A percentile compares a stretch with the other conserved stretches of the same genome.
Conservation (phyloP, 306 rosid genomes). For the Rosa lucieae region DNA sequence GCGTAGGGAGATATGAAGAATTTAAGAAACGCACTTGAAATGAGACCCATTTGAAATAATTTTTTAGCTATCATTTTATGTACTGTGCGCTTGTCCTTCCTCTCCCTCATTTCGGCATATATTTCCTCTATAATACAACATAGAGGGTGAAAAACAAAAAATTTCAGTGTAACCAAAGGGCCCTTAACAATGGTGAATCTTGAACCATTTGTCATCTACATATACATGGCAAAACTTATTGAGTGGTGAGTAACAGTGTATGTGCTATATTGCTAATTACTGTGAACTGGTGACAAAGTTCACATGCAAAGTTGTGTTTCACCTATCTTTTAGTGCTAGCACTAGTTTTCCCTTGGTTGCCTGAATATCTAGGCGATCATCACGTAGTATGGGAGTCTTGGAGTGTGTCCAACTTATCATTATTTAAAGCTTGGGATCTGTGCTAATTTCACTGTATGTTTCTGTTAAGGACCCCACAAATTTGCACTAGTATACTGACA, state of each 20-base stretch:
- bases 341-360: background rate
- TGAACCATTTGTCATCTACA: background rate
- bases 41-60: background rate
- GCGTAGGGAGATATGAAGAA: background rate
- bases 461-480: background rate
- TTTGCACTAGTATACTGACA: background rate
- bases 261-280: background rate
- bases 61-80: background rate
- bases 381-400: background rate
- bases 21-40: background rate
- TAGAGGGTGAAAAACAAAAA: background rate
- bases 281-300: background rate
- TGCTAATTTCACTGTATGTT: background rate
- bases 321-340: background rate
- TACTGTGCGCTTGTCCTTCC: background rate
- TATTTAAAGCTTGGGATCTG: background rate
- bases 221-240: background rate
- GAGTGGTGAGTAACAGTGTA: background rate
- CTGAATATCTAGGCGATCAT: background rate
- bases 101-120: background rate
- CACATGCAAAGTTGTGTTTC: background rate
- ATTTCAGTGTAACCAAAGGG: background rate
- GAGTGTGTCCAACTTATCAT: background rate
- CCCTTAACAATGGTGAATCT: background rate
- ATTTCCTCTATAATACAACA: background rate